Evolutionary conservation across 2,329 filamentous ascomycete genomes (phyloP).

Genomic region (Domatiomyces catenatus): DNA sequence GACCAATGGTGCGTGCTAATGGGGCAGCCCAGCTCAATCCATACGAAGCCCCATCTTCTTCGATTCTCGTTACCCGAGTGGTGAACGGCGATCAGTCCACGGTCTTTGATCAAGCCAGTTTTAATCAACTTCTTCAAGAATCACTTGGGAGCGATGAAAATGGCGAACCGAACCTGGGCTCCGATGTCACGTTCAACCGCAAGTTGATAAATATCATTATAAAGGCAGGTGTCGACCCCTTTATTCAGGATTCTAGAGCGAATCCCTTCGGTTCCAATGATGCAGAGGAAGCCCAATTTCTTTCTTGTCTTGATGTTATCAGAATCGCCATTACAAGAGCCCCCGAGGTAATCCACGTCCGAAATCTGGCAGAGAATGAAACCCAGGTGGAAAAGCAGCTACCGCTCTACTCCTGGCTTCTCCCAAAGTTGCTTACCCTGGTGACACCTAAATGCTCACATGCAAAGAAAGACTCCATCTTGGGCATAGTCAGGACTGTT

Average conservation of each 20-base stretch:
- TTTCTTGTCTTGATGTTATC: conserved; percentile 64
- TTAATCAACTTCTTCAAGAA: conserved; percentile 58
- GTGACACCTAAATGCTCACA: conserved; percentile 16
- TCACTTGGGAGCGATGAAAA: conserved; percentile 36
- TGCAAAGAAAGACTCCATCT: background rate
- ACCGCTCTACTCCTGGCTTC: conserved; percentile 39
- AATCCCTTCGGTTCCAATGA: conserved; percentile 48
- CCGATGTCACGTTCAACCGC: conserved; percentile 62
- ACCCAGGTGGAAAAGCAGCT: conserved; percentile 19
- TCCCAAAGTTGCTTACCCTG: conserved; percentile 37
- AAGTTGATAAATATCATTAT: conserved; percentile 71
- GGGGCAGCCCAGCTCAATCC: conserved; percentile 5
- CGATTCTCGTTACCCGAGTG: conserved; percentile 74
- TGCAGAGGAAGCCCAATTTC: conserved; percentile 27
- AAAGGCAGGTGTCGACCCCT: conserved; percentile 54
- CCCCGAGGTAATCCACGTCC: conserved; percentile 49
- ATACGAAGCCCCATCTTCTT: conserved; percentile 42
- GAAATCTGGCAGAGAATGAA: conserved; percentile 33
- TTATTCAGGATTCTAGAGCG: conserved; percentile 42
- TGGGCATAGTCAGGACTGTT: background rate
- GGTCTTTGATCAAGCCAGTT: conserved; percentile 54
- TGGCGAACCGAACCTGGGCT: conserved; percentile 37
- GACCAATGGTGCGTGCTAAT: background rate
- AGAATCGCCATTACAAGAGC: conserved; percentile 59
- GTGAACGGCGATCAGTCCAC: conserved; percentile 50